Percentiles rank a stretch among this genome's conserved stretches.
phyloP scores from a whole-genome alignment of 306 rosid genomes.

The Carpinus viminea region DNA sequence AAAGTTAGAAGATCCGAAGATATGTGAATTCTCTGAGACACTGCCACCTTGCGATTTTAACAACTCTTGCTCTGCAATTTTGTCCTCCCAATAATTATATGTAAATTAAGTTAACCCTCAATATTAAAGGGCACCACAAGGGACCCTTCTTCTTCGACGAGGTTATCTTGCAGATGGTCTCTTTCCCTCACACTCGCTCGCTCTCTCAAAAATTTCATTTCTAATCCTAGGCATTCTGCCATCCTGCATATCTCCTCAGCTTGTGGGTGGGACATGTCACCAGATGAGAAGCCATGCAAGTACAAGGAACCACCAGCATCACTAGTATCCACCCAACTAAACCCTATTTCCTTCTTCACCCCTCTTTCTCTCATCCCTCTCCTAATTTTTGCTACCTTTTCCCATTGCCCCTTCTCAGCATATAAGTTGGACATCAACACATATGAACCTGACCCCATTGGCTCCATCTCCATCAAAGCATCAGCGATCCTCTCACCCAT shows the following conservation, averaged over 20 bases:
- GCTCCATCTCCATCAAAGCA: conserved; percentile 61
- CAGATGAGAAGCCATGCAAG: conserved; percentile 77
- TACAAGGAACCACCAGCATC: conserved; percentile 51
- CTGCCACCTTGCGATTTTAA: too few species aligned
- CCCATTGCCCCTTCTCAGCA: conserved; percentile 86
- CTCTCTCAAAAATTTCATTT: conserved; percentile 55
- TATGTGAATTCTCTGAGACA: too few species aligned
- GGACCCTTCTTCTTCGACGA: background rate
- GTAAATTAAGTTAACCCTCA: too few species aligned
- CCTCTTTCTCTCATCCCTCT: conserved; percentile 70
- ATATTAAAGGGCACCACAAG: too few species aligned
- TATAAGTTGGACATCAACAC: conserved; percentile 72
- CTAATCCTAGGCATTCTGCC: conserved; percentile 62
- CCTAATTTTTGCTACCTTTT: conserved; percentile 71
- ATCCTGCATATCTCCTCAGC: conserved; percentile 61
- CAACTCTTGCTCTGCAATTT: too few species aligned
- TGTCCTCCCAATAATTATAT: too few species aligned
- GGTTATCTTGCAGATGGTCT: background rate
- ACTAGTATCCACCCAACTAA: conserved; percentile 70
- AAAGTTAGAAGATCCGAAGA: too few species aligned
- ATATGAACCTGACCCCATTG: conserved; percentile 66
- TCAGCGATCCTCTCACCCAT: conserved; percentile 59
- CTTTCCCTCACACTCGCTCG: conserved; percentile 23
- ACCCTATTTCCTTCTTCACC: conserved; percentile 77
- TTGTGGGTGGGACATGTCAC: conserved; percentile 65